These are phyloP conservation scores for Coemansia reversa DNA, from an alignment of 192 early-diverging fungal genomes.

Conservation along the genomic window DNA sequence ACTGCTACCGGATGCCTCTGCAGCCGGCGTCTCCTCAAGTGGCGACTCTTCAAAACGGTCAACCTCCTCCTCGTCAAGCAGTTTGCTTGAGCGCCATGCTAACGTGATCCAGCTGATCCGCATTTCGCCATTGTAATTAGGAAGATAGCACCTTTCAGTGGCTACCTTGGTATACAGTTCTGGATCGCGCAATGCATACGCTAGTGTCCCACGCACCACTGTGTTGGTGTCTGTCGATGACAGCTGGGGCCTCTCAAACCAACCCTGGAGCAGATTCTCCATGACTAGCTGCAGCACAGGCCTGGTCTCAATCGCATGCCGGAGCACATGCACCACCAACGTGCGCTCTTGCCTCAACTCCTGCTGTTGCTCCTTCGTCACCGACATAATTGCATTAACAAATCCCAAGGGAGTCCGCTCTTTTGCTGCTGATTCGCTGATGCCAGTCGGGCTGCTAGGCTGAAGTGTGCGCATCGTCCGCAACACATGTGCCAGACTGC, in stretches of 20 bases:
- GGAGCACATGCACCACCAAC: constrained; percentile 81
- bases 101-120: constrained; percentile 62
- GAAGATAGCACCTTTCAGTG: constrained; percentile 62
- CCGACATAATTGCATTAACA: constrained; percentile 61
- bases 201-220: constrained; percentile 65
- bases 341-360: constrained; percentile 76
- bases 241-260: constrained; percentile 70
- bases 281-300: constrained; percentile 64
- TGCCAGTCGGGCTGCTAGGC: constrained; percentile 20
- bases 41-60: constrained; percentile 33
- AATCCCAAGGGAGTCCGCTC: constrained; percentile 41
- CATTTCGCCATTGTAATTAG: constrained; percentile 63
- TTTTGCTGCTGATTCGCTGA: constrained; percentile 18
- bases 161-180: constrained; percentile 68
- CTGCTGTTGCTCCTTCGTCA: constrained; percentile 59
- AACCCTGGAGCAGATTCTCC: constrained; percentile 72
- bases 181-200: constrained; percentile 61
- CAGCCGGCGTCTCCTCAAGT: constrained; percentile 5
- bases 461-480: constrained; percentile 32
- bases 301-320: constrained; percentile 80
- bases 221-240: constrained; percentile 65
- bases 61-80: constrained; percentile 47
- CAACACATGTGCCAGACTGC: constrained; percentile 57
- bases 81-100: constrained; percentile 47
- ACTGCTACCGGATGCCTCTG: background rate